Conservation (phyloP, 495 filamentous ascomycete genomes). For the Hyaloscypha finlandica region DNA sequence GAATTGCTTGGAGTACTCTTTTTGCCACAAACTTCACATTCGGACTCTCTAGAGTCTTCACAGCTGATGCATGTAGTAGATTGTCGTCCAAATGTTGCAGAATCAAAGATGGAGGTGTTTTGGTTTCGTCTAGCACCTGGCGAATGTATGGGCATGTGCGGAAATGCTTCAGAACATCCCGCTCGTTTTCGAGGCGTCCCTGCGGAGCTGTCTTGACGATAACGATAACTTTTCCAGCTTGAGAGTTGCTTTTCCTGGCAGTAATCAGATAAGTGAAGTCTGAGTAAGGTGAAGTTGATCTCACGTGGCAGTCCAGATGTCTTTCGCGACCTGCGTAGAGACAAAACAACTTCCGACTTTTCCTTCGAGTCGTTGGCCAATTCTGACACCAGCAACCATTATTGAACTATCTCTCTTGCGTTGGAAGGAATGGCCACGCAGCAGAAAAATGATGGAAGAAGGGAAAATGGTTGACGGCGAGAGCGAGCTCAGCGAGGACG, state of each 20-base stretch:
- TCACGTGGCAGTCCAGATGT: constrained; percentile 42
- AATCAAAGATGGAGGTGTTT: constrained; percentile 44
- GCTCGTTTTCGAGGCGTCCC: constrained; percentile 44
- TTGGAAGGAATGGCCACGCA: constrained; percentile 1
- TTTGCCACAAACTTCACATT: no score
- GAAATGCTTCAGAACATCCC: constrained; percentile 44
- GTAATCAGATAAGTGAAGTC: constrained; percentile 16
- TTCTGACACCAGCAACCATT: constrained; percentile 23
- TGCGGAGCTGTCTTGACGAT: constrained; percentile 43
- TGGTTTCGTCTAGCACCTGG: constrained; percentile 42
- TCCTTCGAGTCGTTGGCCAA: constrained; percentile 26
- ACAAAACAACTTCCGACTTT: constrained; percentile 24
- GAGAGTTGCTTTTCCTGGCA: constrained; percentile 33
- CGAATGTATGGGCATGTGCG: constrained; percentile 41
- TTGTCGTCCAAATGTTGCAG: constrained; percentile 43
- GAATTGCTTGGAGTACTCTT: no score
- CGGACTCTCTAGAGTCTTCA: constrained; percentile 39
- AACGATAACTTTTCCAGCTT: constrained; percentile 38
- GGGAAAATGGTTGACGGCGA: background rate
- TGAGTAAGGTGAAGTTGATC: constrained; percentile 25
- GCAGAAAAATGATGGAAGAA: constrained; percentile 7
- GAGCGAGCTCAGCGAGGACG: constrained; percentile 3
- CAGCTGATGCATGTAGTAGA: constrained; percentile 28
- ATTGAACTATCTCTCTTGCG: constrained; percentile 14
- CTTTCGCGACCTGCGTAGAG: constrained; percentile 28